Evolutionary conservation across 1,284 basidiomycete genomes (phyloP), one percentile per base, ranked within the genome.

Genomic region (Flammula alnicola): DNA sequence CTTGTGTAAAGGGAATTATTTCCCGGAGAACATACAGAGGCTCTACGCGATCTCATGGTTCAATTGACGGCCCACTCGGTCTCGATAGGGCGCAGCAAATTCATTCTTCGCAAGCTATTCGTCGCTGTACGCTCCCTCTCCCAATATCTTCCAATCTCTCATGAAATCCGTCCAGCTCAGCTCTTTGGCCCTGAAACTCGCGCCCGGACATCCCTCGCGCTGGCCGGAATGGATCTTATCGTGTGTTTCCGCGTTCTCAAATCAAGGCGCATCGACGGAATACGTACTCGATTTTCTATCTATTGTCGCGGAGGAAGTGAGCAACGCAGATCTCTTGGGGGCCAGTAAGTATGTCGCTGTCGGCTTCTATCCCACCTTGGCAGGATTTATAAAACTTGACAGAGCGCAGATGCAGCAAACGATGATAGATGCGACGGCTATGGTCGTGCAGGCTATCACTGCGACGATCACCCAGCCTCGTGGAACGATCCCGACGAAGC

Each of bases 91-190:
- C 76, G 76, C 51, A 77, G 69, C 61, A 86, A 83, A 61, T 77
- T 93, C 45, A 89, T 91, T 41, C 77, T 92, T 19, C 81, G 92
- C 45, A 95, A 95, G 66, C 73, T 95, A 22, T 95, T 91, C 63
- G 90, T 93, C 17, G 84, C 90, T 51, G 91, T 94, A 70, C 63
- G 87, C 76, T 23, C 32, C 41, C 47, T 44, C 30, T 44, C 44
- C 47, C 51, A 45, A 49, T 48, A 29, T 44, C 16, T 14, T 46
- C 31, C 44, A 43, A 43, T 35, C 36, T 27, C 25, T 41, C 30
- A 39, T 26, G 23, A 22, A 25, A 32, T 52, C 35, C 31, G 44
- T 41, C 17, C 40, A 51, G 86, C 74, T 91, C 48, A 81, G 83
- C 1, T 83, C 88, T n/a, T 71, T 93, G 19, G 88, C 89, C 3